Evolutionary conservation across 2,329 filamentous ascomycete genomes (phyloP).

Genomic region (Xylariaceae sp.): DNA sequence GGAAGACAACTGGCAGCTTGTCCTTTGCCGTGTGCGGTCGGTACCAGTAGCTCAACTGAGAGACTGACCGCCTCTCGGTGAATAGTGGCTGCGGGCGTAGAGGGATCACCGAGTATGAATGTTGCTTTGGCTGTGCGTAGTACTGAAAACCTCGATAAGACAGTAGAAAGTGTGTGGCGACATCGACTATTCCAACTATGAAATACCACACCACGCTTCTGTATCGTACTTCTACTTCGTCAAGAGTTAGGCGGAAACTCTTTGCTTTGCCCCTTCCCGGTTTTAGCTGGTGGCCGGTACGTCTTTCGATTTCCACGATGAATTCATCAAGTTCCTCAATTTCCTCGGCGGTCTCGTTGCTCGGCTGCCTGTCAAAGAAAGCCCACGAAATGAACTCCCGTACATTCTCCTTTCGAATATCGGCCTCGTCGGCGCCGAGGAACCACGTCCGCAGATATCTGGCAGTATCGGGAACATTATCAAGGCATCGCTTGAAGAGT

Average conservation of each 20-base stretch:
- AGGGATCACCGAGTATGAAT: constrained; percentile 59
- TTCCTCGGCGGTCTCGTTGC: constrained; percentile 41
- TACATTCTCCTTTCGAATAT: constrained; percentile 72
- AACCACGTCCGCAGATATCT: constrained; percentile 71
- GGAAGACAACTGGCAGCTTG: constrained; percentile 67
- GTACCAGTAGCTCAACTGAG: constrained; percentile 69
- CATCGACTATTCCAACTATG: constrained; percentile 62
- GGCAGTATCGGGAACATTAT: constrained; percentile 60
- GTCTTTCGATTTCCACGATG: constrained; percentile 59
- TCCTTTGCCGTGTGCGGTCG: constrained; percentile 65
- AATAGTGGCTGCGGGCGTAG: constrained; percentile 60
- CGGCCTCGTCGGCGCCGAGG: constrained; percentile 60
- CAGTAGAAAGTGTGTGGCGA: constrained; percentile 55
- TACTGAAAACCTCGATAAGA: constrained; percentile 58
- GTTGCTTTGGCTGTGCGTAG: constrained; percentile 52
- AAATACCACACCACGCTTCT: constrained; percentile 70
- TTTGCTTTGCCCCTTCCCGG: constrained; percentile 62
- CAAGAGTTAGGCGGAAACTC: constrained; percentile 69
- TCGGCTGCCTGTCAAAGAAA: constrained; percentile 59
- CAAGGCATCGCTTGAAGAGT: constrained; percentile 64
- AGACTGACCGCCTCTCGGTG: constrained; percentile 54
- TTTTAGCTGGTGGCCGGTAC: constrained; percentile 57
- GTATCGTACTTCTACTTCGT: constrained; percentile 66
- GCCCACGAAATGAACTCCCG: constrained; percentile 73
- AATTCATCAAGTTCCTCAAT: constrained; percentile 53